Evolutionary conservation across 805 yeast genomes (phyloP).

Genomic region (Wickerhamiella occidentalis): DNA sequence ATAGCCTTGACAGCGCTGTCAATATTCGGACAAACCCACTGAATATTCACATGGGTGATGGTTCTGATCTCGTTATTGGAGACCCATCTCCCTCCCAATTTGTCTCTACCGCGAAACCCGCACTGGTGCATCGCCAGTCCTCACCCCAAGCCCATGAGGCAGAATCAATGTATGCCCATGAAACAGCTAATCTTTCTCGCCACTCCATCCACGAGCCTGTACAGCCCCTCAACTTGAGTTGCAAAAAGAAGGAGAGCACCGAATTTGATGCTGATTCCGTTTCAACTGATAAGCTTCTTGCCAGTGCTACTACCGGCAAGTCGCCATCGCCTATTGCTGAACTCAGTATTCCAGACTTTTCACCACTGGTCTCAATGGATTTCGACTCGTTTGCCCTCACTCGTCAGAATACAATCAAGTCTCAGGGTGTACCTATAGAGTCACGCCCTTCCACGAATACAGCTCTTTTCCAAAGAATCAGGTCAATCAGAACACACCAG

Average conservation of each 20-base stretch:
- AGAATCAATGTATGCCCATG: slow-evolving; percentile 4
- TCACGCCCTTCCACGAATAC: slow-evolving; percentile 17
- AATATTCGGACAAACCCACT: slow-evolving; percentile 27
- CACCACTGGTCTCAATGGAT: slow-evolving; percentile 6
- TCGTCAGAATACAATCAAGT: slow-evolving; percentile 17
- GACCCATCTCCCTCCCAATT: slow-evolving; percentile 11
- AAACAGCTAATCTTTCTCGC: slow-evolving; percentile 3
- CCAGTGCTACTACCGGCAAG: not conserved
- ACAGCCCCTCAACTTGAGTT: slow-evolving; percentile 7
- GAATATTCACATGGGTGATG: slow-evolving; percentile 27
- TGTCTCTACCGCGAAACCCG: slow-evolving; percentile 12
- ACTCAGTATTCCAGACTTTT: slow-evolving; percentile 8
- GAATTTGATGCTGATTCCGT: not conserved
- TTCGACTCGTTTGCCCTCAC: slow-evolving; percentile 12
- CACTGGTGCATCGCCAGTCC: slow-evolving; percentile 5
- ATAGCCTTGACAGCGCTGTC: slow-evolving; percentile 20
- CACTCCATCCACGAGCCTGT: slow-evolving; percentile 6
- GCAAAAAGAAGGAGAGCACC: not conserved
- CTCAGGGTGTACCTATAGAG: slow-evolving; percentile 10
- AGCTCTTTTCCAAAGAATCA: slow-evolving; percentile 18
- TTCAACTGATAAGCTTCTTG: not conserved
- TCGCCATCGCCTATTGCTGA: not conserved
- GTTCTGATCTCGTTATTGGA: slow-evolving; percentile 24
- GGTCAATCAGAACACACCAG: slow-evolving; percentile 18
- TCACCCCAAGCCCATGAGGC: slow-evolving; percentile 4